A percentile compares a stretch with the other conserved stretches of the same genome.
phyloP scores from a whole-genome alignment of 2,329 filamentous ascomycete genomes.

The Arthrobotrys megalospora region DNA sequence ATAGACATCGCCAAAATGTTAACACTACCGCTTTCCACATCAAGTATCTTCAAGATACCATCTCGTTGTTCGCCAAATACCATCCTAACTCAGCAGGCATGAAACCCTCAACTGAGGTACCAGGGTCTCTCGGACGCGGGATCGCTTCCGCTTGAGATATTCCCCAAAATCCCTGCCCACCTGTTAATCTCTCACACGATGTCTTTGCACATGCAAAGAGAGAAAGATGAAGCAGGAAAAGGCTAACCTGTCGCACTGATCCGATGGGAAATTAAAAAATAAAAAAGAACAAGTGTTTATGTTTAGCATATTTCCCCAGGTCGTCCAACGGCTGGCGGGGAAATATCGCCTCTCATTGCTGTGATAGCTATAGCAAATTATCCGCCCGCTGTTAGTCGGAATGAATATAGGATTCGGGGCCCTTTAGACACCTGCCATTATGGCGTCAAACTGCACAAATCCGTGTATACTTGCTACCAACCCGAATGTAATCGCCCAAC shows the following conservation, averaged over 20 bases:
- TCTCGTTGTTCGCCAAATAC: slow-evolving; percentile 16
- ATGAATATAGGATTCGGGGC: slow-evolving; percentile 23
- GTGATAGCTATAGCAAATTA: slow-evolving; percentile 12
- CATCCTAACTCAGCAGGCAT: slow-evolving; percentile 49
- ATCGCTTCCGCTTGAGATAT: slow-evolving; percentile 54
- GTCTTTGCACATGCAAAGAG: slow-evolving; percentile 8
- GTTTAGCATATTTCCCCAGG: slow-evolving; percentile 13
- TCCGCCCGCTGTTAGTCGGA: slow-evolving; percentile 29
- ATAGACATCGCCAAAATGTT: slow-evolving; percentile 2
- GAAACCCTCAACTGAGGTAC: slow-evolving; percentile 15
- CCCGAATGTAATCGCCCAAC: neutral
- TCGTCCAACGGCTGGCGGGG: slow-evolving; percentile 38
- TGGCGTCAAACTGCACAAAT: slow-evolving; percentile 23
- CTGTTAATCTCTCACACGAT: slow-evolving; percentile 21
- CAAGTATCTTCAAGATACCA: slow-evolving; percentile 14
- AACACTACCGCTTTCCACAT: slow-evolving; percentile 19
- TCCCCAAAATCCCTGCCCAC: neutral
- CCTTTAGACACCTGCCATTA: slow-evolving; percentile 33
- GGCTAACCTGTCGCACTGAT: slow-evolving; percentile 3
- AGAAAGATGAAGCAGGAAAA: slow-evolving; percentile 2
- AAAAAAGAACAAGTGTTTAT: slow-evolving; percentile 11
- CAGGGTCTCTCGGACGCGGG: slow-evolving; percentile 41
- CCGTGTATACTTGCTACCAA: slow-evolving; percentile 9
- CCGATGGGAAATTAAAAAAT: slow-evolving; percentile 26
- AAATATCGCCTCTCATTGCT: slow-evolving; percentile 47